These are phyloP conservation scores for Corynascus novoguineensis DNA, from an alignment of 495 filamentous ascomycete genomes.

Conservation along the genomic window DNA sequence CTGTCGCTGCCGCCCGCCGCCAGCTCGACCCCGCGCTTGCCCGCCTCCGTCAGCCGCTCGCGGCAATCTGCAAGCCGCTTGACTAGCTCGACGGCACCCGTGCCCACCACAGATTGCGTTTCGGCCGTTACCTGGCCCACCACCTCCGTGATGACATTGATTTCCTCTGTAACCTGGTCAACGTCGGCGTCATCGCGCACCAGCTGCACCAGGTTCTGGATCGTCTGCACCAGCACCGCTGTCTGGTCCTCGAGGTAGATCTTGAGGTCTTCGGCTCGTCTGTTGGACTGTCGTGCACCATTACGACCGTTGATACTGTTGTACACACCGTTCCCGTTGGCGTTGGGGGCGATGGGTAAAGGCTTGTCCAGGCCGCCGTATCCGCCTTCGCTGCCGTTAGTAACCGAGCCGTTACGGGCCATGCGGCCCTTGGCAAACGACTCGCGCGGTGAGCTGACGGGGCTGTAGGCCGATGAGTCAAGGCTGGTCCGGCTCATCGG, in stretches of 20 bases:
- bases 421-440: conserved; percentile 38
- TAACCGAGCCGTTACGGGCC: conserved; percentile 28
- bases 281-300: conserved; percentile 25
- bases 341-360: conserved; percentile 31
- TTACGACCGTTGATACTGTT: too few species aligned
- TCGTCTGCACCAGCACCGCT: conserved; percentile 70
- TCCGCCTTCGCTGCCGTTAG: conserved; percentile 27
- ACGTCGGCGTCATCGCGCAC: conserved; percentile 68
- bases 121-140: conserved; percentile 63
- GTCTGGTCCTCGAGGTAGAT: conserved; percentile 84
- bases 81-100: conserved; percentile 55
- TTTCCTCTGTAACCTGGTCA: conserved; percentile 60
- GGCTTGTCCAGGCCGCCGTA: conserved; percentile 36
- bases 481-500: conserved; percentile 37
- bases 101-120: conserved; percentile 45
- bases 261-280: conserved; percentile 65
- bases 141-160: conserved; percentile 63
- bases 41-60: conserved; percentile 60
- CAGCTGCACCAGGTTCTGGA: conserved; percentile 72
- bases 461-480: conserved; percentile 53
- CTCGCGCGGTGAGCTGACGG: conserved; percentile 48
- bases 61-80: conserved; percentile 58
- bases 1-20: conserved; percentile 42
- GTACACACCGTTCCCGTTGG: conserved; percentile 15
- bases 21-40: conserved; percentile 56